Evolutionary conservation across 805 yeast genomes (phyloP), one percentile per base, ranked within the genome.

Genomic region (Wickerhamomyces chaumierensis): DNA sequence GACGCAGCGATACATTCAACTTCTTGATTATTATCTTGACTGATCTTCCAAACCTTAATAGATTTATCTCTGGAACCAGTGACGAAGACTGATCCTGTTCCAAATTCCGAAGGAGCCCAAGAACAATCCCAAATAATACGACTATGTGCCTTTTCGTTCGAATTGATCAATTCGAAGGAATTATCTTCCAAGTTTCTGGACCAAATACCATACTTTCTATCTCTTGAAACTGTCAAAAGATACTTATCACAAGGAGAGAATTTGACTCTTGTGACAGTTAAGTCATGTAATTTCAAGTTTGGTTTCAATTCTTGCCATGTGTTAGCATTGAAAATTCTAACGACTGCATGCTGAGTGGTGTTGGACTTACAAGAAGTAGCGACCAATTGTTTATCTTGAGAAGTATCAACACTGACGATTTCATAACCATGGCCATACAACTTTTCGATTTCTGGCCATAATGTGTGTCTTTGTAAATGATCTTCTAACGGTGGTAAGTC

Each of bases 371-470:
- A 90, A n/a, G 96, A 83, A 8, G 94, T 77, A 2, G 96, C 96
- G 34, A 92, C 68, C 19, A 81, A 56, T 29, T 61, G 55, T 13
- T 75, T 71, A 48, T 72, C 77, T 4, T 79, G 75, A 8, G 86
- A 74, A 2, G 78, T 71, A 38, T 83, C 94, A 31, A 87, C 69
- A 34, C 90, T 71, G 0, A 86, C 75, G 31, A 88, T 76, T 56
- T 94, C 99, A 59, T 86, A 94, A 8, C 99, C 99, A 57, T 92
- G 99, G 0, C 99, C 99, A 53, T 92, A 92, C 34, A 92, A 60
- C 56, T 92, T 92, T 51, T 92, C 98, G 40, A 81, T 64, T 55
- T 92, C 99, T 0, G 98, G 98, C 81, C 94, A 92, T 38, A 92
- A 64, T 0, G 97, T 84, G 53, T 79, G 85, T 52, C 97, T 71